Evolutionary conservation across 2,329 filamentous ascomycete genomes (phyloP).

Genomic region (Aspergillus bombycis): DNA sequence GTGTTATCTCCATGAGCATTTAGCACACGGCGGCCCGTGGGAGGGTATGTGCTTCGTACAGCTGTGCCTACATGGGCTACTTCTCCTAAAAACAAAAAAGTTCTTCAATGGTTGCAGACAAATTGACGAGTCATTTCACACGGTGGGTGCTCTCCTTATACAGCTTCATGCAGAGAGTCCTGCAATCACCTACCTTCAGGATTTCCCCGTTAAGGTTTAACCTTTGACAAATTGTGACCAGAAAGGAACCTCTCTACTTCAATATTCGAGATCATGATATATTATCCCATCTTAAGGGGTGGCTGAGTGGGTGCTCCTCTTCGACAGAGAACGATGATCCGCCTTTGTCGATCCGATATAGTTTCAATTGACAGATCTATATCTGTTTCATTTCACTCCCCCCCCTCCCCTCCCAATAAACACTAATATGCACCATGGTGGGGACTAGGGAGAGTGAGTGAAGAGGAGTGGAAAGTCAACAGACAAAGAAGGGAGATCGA

Average conservation of each 20-base stretch:
- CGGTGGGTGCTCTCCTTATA: neutral
- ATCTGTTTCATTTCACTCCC: neutral
- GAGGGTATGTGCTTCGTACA: constrained; percentile 15
- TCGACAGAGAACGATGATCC: neutral
- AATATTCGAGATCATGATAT: neutral
- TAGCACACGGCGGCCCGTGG: constrained; percentile 6
- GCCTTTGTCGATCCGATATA: neutral
- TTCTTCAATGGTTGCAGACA: neutral
- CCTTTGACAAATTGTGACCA: neutral
- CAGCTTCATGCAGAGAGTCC: neutral
- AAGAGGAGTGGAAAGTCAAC: neutral
- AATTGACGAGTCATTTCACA: constrained; percentile 2
- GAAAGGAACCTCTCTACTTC: neutral
- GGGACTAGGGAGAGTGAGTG: neutral
- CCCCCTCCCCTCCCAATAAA: neutral
- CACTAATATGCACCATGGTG: neutral
- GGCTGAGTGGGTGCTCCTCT: neutral
- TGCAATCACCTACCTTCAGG: neutral
- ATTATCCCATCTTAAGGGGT: neutral
- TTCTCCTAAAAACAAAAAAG: neutral
- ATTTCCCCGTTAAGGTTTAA: neutral
- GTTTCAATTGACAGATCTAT: constrained; percentile 2
- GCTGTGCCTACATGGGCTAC: neutral
- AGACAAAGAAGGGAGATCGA: neutral
- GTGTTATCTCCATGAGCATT: neutral